These are phyloP conservation scores for Trichoderma brevicompactum DNA, from an alignment of 2,329 filamentous ascomycete species.

Conservation along the genomic window DNA sequence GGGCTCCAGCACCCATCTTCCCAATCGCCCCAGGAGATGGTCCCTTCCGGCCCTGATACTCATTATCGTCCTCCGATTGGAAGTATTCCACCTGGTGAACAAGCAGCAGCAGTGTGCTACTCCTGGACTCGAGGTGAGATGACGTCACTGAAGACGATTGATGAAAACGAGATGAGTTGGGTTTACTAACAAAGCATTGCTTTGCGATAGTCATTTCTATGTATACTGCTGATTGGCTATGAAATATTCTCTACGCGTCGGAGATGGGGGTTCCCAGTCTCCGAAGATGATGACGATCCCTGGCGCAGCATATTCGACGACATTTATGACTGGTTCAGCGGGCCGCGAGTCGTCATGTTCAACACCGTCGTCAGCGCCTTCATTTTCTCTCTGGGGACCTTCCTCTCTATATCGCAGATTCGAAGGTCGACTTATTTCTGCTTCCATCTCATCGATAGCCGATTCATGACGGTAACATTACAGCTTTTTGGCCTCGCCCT, in stretches of 20 bases:
- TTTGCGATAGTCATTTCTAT: slow-evolving; percentile 50
- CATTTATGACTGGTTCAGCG: slow-evolving; percentile 51
- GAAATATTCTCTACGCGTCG: slow-evolving; percentile 48
- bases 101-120: slow-evolving; percentile 55
- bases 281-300: slow-evolving; percentile 50
- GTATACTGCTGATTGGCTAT: slow-evolving; percentile 50
- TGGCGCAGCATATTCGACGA: slow-evolving; percentile 56
- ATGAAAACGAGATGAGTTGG: neutral
- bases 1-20: slow-evolving; percentile 43
- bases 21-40: slow-evolving; percentile 53
- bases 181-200: neutral
- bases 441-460: slow-evolving; percentile 48
- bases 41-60: slow-evolving; percentile 51
- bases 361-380: slow-evolving; percentile 44
- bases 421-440: slow-evolving; percentile 58
- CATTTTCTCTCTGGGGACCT: slow-evolving; percentile 51
- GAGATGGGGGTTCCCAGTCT: slow-evolving; percentile 39
- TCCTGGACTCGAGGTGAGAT: slow-evolving; percentile 53
- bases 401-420: slow-evolving; percentile 45
- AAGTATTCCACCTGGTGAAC: slow-evolving; percentile 52
- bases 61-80: slow-evolving; percentile 53
- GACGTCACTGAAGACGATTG: slow-evolving; percentile 22
- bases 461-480: slow-evolving; percentile 43
- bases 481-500: slow-evolving; percentile 52
- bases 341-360: slow-evolving; percentile 45